Evolutionary conservation across 306 rosid species (phyloP), one percentile per base, ranked within the genome.

Genomic region (Glycine soja): DNA sequence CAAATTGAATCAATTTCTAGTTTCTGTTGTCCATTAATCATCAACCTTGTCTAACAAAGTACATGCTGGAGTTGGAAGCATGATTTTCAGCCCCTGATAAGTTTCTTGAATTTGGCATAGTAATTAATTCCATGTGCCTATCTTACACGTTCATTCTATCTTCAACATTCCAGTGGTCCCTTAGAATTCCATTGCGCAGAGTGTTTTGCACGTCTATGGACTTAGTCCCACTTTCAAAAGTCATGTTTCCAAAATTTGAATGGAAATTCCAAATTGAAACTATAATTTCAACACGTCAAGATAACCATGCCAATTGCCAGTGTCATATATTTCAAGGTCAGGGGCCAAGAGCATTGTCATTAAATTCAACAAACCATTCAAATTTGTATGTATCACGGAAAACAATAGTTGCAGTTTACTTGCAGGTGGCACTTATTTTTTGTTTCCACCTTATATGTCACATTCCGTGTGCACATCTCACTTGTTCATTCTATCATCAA

Each of bases 171-270:
- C 42, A 19, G 10, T 19, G 74, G 0, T 15, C 74, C 56, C 38
- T 68, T 13, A 18, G 40, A 48, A 13, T 70, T 48, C 24, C 75
- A 30, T 1, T 32, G 46, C 50, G 62, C 7, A 50, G 3, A 50
- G 43, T 71, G 18, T 48, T 70, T 70, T 19, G 75, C 43, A 70
- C 75, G 59, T 13, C 58, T 5, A 10, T 70, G 13, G 43, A 70
- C 54, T 45, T 70, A 1, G 45, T 48, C 11, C 12, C 34, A 45
- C 40, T 12, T 5, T 10, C 14, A 13, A 3, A 4, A 36, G 3
- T 36, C 30, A 24, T 48, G 14, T 50, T 71, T 72, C 52, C 4
- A 54, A 53, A 53, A 52, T 52, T 15, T 73, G 66, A 53, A 51
- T 32, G 62, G 46, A 50, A 71, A 66, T 48, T 70, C 19, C 45